A percentile compares a stretch with the other conserved stretches of the same genome.
Conservation (phyloP, 805 yeast genomes). For the Metschnikowia similis region DNA sequence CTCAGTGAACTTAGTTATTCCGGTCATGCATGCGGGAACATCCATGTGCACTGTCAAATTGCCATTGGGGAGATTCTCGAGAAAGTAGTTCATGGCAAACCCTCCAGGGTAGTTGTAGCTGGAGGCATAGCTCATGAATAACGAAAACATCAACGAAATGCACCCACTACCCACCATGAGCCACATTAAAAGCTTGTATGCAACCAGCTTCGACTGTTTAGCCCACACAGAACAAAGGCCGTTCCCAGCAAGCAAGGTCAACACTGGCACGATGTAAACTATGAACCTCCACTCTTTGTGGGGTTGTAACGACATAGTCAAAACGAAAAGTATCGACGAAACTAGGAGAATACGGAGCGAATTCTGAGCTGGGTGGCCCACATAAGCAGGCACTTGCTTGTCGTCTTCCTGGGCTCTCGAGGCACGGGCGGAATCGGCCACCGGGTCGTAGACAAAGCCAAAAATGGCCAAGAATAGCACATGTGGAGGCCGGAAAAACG, state of each 20-base stretch:
- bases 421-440: slow-evolving; percentile 26
- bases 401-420: not conserved
- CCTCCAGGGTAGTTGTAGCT: slow-evolving; percentile 90
- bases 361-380: slow-evolving; percentile 23
- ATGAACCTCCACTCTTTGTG: slow-evolving; percentile 96
- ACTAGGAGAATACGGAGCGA: slow-evolving; percentile 44
- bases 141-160: slow-evolving; percentile 35
- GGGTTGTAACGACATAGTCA: slow-evolving; percentile 70
- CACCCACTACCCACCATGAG: slow-evolving; percentile 18
- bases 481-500: slow-evolving; percentile 41
- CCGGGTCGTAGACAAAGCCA: slow-evolving; percentile 42
- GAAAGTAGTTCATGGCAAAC: slow-evolving; percentile 55
- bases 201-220: slow-evolving; percentile 16
- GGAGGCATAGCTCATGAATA: slow-evolving; percentile 57
- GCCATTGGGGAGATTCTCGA: slow-evolving; percentile 17
- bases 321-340: slow-evolving; percentile 53
- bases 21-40: slow-evolving; percentile 82
- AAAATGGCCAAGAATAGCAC: slow-evolving; percentile 36
- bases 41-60: slow-evolving; percentile 62
- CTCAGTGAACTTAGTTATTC: slow-evolving; percentile 73
- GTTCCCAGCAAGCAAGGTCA: slow-evolving; percentile 60
- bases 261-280: slow-evolving; percentile 65
- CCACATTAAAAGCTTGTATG: slow-evolving; percentile 26
- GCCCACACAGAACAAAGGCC: slow-evolving; percentile 42
- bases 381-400: slow-evolving; percentile 15